A percentile compares a stretch with the other conserved stretches of the same genome.
Conservation (phyloP, 176 grass and related monocot genomes). For the Aechmea fasciata region DNA sequence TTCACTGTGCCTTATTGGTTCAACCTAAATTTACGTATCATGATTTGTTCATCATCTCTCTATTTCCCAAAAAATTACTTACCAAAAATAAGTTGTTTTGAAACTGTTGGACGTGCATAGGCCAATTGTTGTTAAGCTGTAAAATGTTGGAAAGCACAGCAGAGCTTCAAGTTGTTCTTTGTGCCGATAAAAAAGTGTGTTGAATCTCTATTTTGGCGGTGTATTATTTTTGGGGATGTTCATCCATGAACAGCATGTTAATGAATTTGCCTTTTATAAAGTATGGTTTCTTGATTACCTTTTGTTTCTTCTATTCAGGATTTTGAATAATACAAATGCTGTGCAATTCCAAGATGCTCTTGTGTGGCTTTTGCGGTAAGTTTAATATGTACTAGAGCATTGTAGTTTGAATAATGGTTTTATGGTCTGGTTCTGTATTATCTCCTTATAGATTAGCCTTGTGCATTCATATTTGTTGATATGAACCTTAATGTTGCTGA, state of each 20-base stretch:
- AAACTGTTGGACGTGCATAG: too few species aligned
- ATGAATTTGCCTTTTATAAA: not conserved
- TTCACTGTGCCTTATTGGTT: too few species aligned
- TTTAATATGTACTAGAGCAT: not conserved
- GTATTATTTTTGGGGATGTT: too few species aligned
- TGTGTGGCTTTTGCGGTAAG: constrained; percentile 55
- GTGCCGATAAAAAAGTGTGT: too few species aligned
- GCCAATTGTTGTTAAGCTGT: too few species aligned
- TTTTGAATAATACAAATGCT: constrained; percentile 53
- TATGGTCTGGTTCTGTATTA: not conserved
- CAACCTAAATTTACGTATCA: too few species aligned
- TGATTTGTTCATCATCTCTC: too few species aligned
- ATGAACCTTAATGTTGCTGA: not conserved
- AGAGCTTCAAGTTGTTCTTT: too few species aligned
- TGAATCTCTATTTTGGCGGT: too few species aligned
- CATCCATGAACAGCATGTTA: not conserved
- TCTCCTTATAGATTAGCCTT: not conserved
- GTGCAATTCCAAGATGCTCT: constrained; percentile 63
- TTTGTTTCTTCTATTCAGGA: constrained; percentile 37
- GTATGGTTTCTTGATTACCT: constrained; percentile 16
- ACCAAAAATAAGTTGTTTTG: too few species aligned
- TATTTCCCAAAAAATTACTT: too few species aligned
- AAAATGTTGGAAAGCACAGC: too few species aligned
- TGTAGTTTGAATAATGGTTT: not conserved
- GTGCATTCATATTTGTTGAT: not conserved